Percentiles rank a stretch among this genome's conserved stretches.
These are phyloP conservation scores for Malassezia equina DNA, from an alignment of 1,284 basidiomycete genomes.

Conservation along the genomic window DNA sequence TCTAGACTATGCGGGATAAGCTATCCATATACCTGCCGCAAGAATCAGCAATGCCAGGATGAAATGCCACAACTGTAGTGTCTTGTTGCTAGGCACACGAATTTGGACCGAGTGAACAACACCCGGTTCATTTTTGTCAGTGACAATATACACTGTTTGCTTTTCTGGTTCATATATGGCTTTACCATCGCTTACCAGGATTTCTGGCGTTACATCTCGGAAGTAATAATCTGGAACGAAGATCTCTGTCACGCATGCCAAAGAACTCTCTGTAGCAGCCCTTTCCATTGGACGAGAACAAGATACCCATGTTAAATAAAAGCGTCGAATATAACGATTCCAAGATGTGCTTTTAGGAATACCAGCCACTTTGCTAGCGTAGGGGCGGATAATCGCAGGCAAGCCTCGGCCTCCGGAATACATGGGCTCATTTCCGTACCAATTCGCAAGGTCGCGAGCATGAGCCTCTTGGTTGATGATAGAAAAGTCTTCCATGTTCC, in stretches of 20 bases:
- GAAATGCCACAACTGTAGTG: background rate
- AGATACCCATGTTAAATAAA: conserved; percentile 29
- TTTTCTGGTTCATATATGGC: conserved; percentile 3
- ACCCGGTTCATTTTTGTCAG: conserved; percentile 16
- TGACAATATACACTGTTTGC: conserved; percentile 29
- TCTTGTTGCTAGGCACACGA: background rate
- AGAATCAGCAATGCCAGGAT: background rate
- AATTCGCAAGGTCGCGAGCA: conserved; percentile 12
- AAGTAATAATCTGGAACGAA: conserved; percentile 31
- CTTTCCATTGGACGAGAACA: background rate
- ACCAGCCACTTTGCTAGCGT: conserved; percentile 46
- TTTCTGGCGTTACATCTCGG: background rate
- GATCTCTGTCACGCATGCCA: conserved; percentile 23
- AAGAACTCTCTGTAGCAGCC: background rate
- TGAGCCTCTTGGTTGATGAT: conserved; percentile 65
- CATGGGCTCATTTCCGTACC: conserved; percentile 53
- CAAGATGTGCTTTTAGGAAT: conserved; percentile 30
- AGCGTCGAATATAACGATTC: conserved; percentile 27
- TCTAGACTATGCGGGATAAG: background rate
- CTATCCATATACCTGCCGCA: background rate
- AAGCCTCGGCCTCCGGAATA: conserved; percentile 74
- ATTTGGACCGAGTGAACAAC: conserved; percentile 24
- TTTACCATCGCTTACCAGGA: background rate
- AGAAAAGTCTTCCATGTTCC: conserved; percentile 68
- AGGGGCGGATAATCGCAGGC: conserved; percentile 54